Evolutionary conservation across 2,329 filamentous ascomycete species (phyloP).

Genomic region (Talaromyces sp.): DNA sequence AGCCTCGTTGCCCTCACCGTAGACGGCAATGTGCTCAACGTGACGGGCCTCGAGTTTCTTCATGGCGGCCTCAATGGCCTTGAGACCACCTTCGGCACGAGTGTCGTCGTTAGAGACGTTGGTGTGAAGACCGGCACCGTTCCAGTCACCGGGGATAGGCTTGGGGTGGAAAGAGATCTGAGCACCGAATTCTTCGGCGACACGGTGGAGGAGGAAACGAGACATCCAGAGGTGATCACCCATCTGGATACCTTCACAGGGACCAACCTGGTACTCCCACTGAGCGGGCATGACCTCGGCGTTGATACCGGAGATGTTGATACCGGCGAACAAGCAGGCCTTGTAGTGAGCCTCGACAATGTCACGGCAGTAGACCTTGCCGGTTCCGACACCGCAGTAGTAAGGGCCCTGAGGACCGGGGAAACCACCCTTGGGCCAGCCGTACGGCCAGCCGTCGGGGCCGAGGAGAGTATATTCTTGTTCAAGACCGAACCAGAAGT

Average conservation of each 20-base stretch:
- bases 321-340: slow-evolving; percentile 77
- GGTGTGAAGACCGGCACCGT: slow-evolving; percentile 87
- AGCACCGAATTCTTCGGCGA: slow-evolving; percentile 93
- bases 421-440: slow-evolving; percentile 84
- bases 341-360: slow-evolving; percentile 95
- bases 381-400: slow-evolving; percentile 96
- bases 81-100: slow-evolving; percentile 89
- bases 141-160: slow-evolving; percentile 94
- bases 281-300: slow-evolving; percentile 97
- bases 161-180: slow-evolving; percentile 95
- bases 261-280: slow-evolving; percentile 97
- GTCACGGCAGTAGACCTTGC: slow-evolving; percentile 96
- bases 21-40: slow-evolving; percentile 82
- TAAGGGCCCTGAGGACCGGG: slow-evolving; percentile 89
- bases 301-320: slow-evolving; percentile 97
- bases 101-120: slow-evolving; percentile 91
- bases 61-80: slow-evolving; percentile 81
- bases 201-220: slow-evolving; percentile 80
- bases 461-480: slow-evolving; percentile 97
- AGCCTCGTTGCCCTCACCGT: slow-evolving; percentile 91
- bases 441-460: slow-evolving; percentile 78
- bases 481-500: slow-evolving; percentile 97
- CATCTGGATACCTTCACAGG: slow-evolving; percentile 81
- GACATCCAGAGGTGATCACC: slow-evolving; percentile 96
- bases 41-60: slow-evolving; percentile 77